Evolutionary conservation across 2,329 filamentous ascomycete genomes (phyloP).

Genomic region (Claviceps fusiformis): DNA sequence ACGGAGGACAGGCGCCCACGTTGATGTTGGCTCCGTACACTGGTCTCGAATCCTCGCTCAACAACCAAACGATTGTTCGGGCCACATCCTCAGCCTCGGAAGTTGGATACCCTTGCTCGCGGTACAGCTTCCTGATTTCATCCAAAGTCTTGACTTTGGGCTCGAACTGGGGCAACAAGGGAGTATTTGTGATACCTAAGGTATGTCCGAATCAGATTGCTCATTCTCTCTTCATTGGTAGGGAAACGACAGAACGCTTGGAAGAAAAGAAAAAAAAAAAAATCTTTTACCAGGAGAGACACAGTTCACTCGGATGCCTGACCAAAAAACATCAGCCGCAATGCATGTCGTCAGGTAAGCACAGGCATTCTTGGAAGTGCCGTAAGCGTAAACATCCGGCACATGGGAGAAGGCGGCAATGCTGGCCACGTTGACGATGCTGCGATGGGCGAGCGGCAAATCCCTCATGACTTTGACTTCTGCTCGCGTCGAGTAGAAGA

Average conservation of each 20-base stretch:
- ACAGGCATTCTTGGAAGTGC: constrained; percentile 1
- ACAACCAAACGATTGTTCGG: not conserved
- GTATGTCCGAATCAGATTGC: not conserved
- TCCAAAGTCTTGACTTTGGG: not conserved
- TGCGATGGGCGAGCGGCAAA: not conserved
- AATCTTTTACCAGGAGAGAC: not conserved
- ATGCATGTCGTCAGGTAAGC: constrained; percentile 1
- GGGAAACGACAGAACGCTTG: too few species aligned
- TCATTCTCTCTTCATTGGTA: not conserved
- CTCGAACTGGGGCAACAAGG: not conserved
- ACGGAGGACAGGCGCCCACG: not conserved
- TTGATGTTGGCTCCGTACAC: constrained; percentile 2
- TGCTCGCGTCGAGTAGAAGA: constrained; percentile 1
- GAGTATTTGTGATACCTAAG: not conserved
- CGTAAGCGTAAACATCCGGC: constrained; percentile 1
- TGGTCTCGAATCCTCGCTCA: not conserved
- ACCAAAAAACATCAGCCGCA: constrained; percentile 1
- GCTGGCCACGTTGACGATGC: constrained; percentile 3
- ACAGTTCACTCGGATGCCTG: not conserved
- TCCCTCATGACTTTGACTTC: constrained; percentile 1
- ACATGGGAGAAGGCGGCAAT: constrained; percentile 1
- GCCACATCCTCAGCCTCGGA: not conserved
- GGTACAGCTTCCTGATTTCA: not conserved
- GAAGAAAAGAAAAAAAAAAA: not conserved
- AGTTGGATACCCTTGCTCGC: not conserved